Base-by-base conservation (phyloP, 2,329 filamentous ascomycete genomes). In the Fusarium dlaminii region DNA sequence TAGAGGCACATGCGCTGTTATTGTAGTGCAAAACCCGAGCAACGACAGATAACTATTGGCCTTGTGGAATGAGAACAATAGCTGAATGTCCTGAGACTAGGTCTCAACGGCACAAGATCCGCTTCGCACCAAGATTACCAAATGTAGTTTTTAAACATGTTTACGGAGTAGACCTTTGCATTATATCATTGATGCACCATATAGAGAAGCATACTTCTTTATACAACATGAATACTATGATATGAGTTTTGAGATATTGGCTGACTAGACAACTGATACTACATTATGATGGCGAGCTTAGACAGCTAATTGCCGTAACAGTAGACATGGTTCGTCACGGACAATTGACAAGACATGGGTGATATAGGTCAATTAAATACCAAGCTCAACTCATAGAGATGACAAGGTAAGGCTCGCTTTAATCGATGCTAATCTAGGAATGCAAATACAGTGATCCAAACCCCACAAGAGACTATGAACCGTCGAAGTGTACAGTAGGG, bases 311-410 rank as follows among this genome's bases (percentile, higher is more conserved):
- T 10, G 5, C 5, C 15, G 17, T 2, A 12, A 18, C 15, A 13
- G 34, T 10, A 18, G 34, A 29, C 14, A n/a, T 11, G n/a, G 9
- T 6, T 52, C n/a, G 11, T 29, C 18, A 39, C 11, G 11, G 14
- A n/a, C 4, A 0, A 18, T 5, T 14, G 8, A 18, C 8, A 13
- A 4, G 11, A 29, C 0, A 18, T n/a, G 6, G 15, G 24, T 40
- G 34, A 39, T 54, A 75, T 30, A 48, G 3, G 55, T 36, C 24
- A 65, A 58, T 58, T 58, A 58, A 37, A 11, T 58, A 51, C 56
- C 42, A 49, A 24, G 22, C 20, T 58, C 42, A 51, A 37, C 32
- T 27, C 20, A 9, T n/a, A 58, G 48, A 27, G 77, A 74, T 6
- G 57, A 49, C 5, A 76, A 67, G 2, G 52, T 30, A 43, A 24